Base-by-base conservation (phyloP, 192 early-diverging fungal species). In the Gonapodya sp. region DNA sequence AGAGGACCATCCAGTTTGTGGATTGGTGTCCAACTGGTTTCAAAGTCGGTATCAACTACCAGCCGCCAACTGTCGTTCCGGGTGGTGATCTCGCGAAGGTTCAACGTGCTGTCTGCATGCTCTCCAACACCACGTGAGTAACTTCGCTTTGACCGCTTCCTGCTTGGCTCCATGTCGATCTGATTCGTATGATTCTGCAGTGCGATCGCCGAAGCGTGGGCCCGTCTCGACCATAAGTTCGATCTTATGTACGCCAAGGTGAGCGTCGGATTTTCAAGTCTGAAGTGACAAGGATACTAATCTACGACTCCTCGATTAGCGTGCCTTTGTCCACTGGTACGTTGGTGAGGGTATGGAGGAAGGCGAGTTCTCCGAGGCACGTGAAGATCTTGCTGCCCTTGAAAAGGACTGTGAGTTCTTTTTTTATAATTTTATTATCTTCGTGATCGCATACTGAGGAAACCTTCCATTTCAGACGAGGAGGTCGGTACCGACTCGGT, bases 341-440 rank as follows among this genome's bases (percentile, higher is more conserved):
- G 81, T 82, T 37, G 81, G 81, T 73, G 81, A 82, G 79, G 81
- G 81, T 80, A 82, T 82, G 81, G 97, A 99, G 89, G 98, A 99
- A 89, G 97, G 98, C 86, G 98, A 99, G 89, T 99, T 99, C 94
- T 97, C 96, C 81, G 98, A 99, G 91, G 98, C 97, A 80, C 97
- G 97, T 90, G 98, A 98, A 88, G 97, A 99, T 88, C 93, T 98
- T 88, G 98, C 96, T 86, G 97, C 98, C 73, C 94, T 99, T 82
- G 97, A 99, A 91, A 98, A 98, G 94, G 98, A 99, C 87, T 99
- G 98, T 89, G 98, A 77, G 75, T 18, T 77, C 16, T 33, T 31
- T 30, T 18, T 72, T 30, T 16, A 72, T 72, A 16, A 30, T 72
- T 30, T 16, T 34, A 33, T 34, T 18, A 77, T 34, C 46, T 64